A percentile compares a stretch with the other conserved stretches of the same genome.
phyloP scores from a whole-genome alignment of 768 basidiomycete species.

The Roridomyces roridus region DNA sequence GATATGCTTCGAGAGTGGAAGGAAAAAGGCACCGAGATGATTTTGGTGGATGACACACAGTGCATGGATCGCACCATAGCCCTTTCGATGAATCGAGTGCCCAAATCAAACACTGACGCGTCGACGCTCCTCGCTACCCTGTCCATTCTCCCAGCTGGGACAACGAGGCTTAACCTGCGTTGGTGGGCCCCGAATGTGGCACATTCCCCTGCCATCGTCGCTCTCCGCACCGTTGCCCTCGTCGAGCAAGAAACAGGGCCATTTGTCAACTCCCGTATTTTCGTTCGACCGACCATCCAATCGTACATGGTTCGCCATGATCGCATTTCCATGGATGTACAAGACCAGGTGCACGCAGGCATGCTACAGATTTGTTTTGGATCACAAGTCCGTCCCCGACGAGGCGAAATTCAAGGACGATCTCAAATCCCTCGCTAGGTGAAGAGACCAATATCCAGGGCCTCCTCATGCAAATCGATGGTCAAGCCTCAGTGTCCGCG shows the following conservation, averaged over 20 bases:
- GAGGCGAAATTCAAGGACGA: constrained; percentile 11
- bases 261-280: constrained; percentile 9
- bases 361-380: constrained; percentile 20
- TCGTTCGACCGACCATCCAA: constrained; percentile 28
- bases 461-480: constrained; percentile 20
- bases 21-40: not conserved
- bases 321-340: constrained; percentile 9
- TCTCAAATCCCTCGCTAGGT: not conserved
- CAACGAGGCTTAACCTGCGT: constrained; percentile 11
- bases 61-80: constrained; percentile 1
- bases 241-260: not conserved
- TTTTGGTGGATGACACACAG: not conserved
- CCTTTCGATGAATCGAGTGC: constrained; percentile 14
- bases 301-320: constrained; percentile 21
- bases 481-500: not conserved
- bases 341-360: constrained; percentile 12
- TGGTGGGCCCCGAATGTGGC: constrained; percentile 9
- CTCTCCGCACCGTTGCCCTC: not conserved
- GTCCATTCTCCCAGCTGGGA: constrained; percentile 33
- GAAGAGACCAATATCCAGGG: constrained; percentile 25
- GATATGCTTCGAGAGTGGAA: not conserved
- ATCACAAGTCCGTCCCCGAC: constrained; percentile 15
- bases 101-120: constrained; percentile 9
- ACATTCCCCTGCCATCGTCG: too few relatives aligned
- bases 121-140: constrained; percentile 22